Evolutionary conservation across 78 protist species (phyloP), one percentile per base, ranked within the genome.

Genomic region (Dictyostelium intermedium): DNA sequence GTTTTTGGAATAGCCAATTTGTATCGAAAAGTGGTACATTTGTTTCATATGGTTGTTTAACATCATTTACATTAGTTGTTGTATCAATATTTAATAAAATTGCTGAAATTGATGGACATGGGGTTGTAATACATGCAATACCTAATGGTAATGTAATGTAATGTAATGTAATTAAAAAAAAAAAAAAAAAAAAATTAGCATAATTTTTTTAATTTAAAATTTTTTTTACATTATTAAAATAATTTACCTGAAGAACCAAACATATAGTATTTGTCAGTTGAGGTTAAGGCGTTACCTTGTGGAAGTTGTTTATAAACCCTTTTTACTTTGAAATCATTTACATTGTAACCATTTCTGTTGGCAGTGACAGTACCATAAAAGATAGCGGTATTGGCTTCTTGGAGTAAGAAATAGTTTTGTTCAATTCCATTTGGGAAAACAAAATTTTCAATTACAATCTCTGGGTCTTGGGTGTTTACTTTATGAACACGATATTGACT

Each of bases 21-120:
- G 5, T 32, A 73, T 73, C 81, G 10, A 73, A 73, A 7, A 16
- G 27, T 4, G 14, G 10, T 4, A 73, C 81, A 35, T 30, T 73
- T 6, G 32, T 35, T 32, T n/a, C 30, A 73, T 73, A 73, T 32
- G 45, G 81, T 73, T 73, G 69, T 16, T 30, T 32, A 27, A 35
- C 43, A 37, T 37, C 81, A 27, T 35, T 20, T 6, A 73, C 45
- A 32, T 25, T 32, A 1, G 81, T 73, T 73, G 81, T 16, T 6
- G 39, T 14, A 2, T 20, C 81, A 30, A 32, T 20, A 20, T 80
- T 80, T 25, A 80, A 16, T 20, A 80, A 32, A 30, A 23, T 69
- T 1, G 70, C 86, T 25, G 70, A 30, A n/a, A 83, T 27, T 37
- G 79, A 83, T 53, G 74, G 74, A 25, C 78, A 63, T 34, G 74